These are phyloP conservation scores for Acanthochlamys bracteata DNA, from an alignment of 106 monocot species.

Conservation along the genomic window DNA sequence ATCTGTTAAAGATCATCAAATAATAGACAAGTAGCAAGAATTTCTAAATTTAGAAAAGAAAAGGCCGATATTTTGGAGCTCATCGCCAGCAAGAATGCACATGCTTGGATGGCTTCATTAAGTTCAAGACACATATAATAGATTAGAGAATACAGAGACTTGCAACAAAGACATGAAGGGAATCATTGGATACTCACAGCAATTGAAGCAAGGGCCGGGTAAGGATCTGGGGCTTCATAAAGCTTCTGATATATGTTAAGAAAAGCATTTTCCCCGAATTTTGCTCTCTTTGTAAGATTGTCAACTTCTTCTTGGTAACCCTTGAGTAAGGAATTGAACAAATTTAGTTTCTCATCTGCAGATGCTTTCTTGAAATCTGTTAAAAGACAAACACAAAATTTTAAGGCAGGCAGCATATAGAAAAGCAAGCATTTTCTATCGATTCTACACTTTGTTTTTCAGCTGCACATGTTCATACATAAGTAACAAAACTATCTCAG, in stretches of 20 bases:
- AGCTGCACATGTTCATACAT: too few species aligned
- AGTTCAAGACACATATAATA: not conserved
- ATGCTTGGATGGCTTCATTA: too few species aligned
- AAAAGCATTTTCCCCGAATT: conserved; percentile 99
- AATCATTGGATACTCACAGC: conserved; percentile 41
- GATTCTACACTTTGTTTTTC: too few species aligned
- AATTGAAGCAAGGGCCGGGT: conserved; percentile 83
- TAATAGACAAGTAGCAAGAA: not conserved
- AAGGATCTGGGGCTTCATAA: conserved; percentile 99
- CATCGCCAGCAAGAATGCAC: not conserved
- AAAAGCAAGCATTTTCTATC: too few species aligned
- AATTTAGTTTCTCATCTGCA: conserved; percentile 77
- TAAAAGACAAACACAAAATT: not conserved
- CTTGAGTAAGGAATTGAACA: conserved; percentile 88
- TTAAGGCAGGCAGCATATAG: not conserved
- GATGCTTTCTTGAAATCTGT: conserved; percentile 98
- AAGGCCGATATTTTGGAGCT: not conserved
- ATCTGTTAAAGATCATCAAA: too few species aligned
- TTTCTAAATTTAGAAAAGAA: not conserved
- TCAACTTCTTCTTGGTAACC: conserved; percentile 99
- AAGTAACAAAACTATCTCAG: too few species aligned
- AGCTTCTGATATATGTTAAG: conserved; percentile 98
- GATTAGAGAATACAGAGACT: too few species aligned
- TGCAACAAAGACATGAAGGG: not conserved
- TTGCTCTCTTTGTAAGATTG: conserved; percentile 98